These are phyloP conservation scores for Avena insularis DNA, from an alignment of 176 grass and related monocot species.

Conservation along the genomic window DNA sequence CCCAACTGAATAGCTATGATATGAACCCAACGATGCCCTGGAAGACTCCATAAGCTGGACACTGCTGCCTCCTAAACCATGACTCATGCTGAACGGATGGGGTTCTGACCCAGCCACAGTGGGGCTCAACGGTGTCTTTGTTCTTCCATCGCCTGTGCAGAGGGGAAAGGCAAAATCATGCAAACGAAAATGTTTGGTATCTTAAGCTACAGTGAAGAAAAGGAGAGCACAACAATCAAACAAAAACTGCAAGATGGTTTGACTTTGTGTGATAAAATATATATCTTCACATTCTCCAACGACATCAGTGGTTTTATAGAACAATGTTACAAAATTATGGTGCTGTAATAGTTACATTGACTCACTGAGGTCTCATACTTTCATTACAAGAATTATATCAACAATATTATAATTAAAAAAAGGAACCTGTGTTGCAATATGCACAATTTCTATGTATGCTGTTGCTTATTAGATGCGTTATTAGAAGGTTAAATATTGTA, in stretches of 20 bases:
- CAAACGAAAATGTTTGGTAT: slow-evolving; percentile 15
- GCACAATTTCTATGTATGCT: slow-evolving; percentile 14
- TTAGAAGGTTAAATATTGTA: slow-evolving; percentile 15
- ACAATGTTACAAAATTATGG: neutral
- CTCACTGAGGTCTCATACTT: neutral
- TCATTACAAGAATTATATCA: slow-evolving; percentile 12
- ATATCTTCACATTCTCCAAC: neutral
- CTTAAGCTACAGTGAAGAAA: neutral
- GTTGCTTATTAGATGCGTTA: slow-evolving; percentile 9
- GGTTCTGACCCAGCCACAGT: slow-evolving; percentile 78
- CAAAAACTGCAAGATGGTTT: neutral
- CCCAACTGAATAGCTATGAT: slow-evolving; percentile 95
- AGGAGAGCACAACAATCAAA: neutral
- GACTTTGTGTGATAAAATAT: slow-evolving; percentile 2
- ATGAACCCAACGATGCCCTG: slow-evolving; percentile 61
- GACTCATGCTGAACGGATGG: slow-evolving; percentile 78
- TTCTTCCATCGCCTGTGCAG: slow-evolving; percentile 70
- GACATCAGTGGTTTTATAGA: neutral
- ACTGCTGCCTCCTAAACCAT: slow-evolving; percentile 73
- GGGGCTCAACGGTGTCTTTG: slow-evolving; percentile 90
- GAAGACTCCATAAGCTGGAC: slow-evolving; percentile 83
- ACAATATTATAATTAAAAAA: neutral
- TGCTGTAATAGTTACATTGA: neutral
- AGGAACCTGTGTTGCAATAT: neutral
- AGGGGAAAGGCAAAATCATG: slow-evolving; percentile 25